A percentile compares a stretch with the other conserved stretches of the same genome.
These are phyloP conservation scores for Phylloporus sp. DNA, from an alignment of 768 basidiomycete genomes.

Conservation along the genomic window DNA sequence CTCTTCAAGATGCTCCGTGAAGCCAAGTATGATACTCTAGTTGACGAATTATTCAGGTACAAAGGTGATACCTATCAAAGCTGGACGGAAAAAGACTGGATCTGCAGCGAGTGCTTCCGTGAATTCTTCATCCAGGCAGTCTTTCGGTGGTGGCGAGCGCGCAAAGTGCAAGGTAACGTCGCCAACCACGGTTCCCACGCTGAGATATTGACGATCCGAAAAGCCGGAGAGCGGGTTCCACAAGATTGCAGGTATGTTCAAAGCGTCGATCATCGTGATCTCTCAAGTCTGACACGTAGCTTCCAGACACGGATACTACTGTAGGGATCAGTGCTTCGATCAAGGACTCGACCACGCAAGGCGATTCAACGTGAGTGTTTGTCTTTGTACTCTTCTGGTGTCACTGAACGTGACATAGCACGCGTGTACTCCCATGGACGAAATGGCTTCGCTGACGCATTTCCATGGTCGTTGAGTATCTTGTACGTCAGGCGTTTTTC, in stretches of 20 bases:
- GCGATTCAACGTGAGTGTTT: constrained; percentile 7
- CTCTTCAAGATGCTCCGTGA: constrained; percentile 7
- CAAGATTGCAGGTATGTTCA: constrained; percentile 9
- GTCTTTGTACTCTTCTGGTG: background rate
- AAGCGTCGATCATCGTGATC: background rate
- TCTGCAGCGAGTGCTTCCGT: constrained; percentile 1
- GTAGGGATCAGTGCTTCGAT: constrained; percentile 11
- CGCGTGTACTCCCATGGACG: constrained; percentile 6
- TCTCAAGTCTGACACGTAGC: background rate
- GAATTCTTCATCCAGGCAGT: constrained; percentile 7
- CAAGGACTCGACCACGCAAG: constrained; percentile 9
- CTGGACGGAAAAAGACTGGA: constrained; percentile 10
- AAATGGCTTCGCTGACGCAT: background rate
- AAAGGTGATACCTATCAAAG: constrained; percentile 1
- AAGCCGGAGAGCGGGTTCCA: background rate
- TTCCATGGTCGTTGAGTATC: background rate
- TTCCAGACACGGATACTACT: constrained; percentile 10
- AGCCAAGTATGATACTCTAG: constrained; percentile 1
- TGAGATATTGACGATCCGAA: background rate
- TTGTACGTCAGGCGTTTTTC: background rate
- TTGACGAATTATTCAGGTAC: constrained; percentile 7
- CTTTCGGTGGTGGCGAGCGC: constrained; percentile 10
- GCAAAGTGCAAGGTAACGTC: constrained; percentile 5
- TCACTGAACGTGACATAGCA: constrained; percentile 4
- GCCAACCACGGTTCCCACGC: too few species aligned